Evolutionary conservation across 169 alveolate species (phyloP), one percentile per base, ranked within the genome.

Genomic region (Toxoplasma gondii): DNA sequence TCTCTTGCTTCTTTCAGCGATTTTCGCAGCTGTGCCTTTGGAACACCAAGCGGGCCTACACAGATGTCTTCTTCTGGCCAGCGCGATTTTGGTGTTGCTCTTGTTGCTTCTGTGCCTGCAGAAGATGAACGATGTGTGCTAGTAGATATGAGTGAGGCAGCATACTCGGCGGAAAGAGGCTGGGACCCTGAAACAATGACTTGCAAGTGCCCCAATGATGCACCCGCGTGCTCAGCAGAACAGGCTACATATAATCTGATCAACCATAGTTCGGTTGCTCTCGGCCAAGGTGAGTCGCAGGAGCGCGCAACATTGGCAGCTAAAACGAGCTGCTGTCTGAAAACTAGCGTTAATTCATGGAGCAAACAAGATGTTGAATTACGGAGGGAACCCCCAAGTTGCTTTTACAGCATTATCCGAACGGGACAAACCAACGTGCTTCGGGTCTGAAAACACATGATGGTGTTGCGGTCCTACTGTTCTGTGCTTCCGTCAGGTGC

Each of bases 151-250:
- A 12, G 34, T 22, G 39, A 22, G 27, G 31, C 10, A 34, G 87
- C 27, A 44, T 78, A 78, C 45, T 0, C 43, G 34, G 45, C 43
- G 41, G 34, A 24, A 19, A 34, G 87, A 34, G 87, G 87, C 29
- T 78, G 87, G 87, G 87, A 78, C 34, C 45, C 87, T 44, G 1
- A 0, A 16, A 78, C 87, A 34, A 39, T 38, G 41, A 38, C 87
- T 5, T 78, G 87, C 87, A 78, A 78, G 31, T 78, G 87, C 87
- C 87, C 87, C 29, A 17, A 78, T 27, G 87, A n/a, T 0, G 45
- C 34, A 7, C 87, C 87, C 44, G 87, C 87, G 19, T 78, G 87
- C 87, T 78, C 87, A 9, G 31, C 39, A 39, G 53, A 78, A 34
- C 87, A 78, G 87, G 49, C 87, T 24, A 34, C 45, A 34, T 78